Percentiles rank a stretch among this genome's conserved stretches.
Evolutionary conservation across 129 eudicot genomes (phyloP).

Genomic region (Helichrysum umbraculigerum): DNA sequence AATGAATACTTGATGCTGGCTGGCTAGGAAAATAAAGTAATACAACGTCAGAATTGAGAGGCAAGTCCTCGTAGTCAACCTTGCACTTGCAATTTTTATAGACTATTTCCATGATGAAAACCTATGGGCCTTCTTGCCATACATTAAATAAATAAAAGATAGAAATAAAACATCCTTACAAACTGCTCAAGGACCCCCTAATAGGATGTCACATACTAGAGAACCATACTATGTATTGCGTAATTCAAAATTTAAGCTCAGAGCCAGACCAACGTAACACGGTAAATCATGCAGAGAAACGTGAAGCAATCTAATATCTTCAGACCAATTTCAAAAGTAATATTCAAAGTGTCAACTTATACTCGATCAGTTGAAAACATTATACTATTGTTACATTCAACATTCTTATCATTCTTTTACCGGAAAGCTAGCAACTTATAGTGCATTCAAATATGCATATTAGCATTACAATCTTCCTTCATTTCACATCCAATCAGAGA

Average conservation of each 20-base stretch:
- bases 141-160: too few species aligned
- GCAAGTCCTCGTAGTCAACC: neutral
- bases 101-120: too few species aligned
- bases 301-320: neutral
- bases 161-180: neutral
- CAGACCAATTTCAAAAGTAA: neutral
- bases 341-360: neutral
- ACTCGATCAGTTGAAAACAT: neutral
- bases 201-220: neutral
- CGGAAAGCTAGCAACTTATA: neutral
- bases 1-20: neutral
- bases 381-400: neutral
- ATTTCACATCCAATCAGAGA: neutral
- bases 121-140: neutral
- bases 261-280: neutral
- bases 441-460: neutral
- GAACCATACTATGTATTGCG: neutral
- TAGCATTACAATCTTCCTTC: neutral
- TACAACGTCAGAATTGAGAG: neutral
- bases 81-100: neutral
- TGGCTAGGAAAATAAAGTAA: neutral
- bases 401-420: neutral
- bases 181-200: neutral
- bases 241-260: neutral
- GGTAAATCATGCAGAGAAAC: neutral